Base-by-base conservation (phyloP, 1,284 basidiomycete species). In the Rhizoctonia solani region DNA sequence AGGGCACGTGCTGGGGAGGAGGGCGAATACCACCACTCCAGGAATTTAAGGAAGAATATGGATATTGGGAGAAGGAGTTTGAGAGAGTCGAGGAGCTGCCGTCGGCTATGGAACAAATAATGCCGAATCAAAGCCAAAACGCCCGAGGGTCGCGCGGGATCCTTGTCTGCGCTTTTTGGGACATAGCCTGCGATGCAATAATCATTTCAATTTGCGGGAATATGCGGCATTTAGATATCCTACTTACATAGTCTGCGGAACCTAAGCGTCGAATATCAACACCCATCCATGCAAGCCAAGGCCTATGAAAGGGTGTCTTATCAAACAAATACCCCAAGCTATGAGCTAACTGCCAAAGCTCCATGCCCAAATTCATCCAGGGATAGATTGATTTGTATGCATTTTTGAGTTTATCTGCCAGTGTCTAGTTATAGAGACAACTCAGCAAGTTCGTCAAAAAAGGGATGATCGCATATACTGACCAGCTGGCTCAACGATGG, bases 1-100 rank as follows among this genome's bases (percentile, higher is more conserved):
- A 89, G 74, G 49, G 85, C 82, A 67, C 86, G 82, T 70, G 89
- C 84, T n/a, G 95, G 95, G 1, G 95, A 98, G 30, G 87, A 85
- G 8, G 95, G 92, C 16, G 94, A 96, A 77, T 98, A 99, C 95
- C 97, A 99, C 95, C 97, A 99, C 78, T 99, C 95, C 32, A 98
- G 82, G 77, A 99, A 96, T 78, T 97, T 98, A 81, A 99, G 85
- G 76, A 94, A 90, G 77, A 99, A 97, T 69, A 99, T 95, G 37
- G 93, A 88, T 2, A 92, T 91, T 1, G 97, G 94, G 9, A 97
- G 84, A 14, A 95, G 83, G 50, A 96, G 81, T 71, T 89, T 87
- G 52, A 95, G 80, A 1, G 89, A 92, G 74, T 92, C 88, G 41
- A 92, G 80, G 6, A 90, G 72, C 47, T 87, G 76, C 50, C 81